phyloP scores from a whole-genome alignment of 2,329 filamentous ascomycete species.

The Zymoseptoria brevis region DNA sequence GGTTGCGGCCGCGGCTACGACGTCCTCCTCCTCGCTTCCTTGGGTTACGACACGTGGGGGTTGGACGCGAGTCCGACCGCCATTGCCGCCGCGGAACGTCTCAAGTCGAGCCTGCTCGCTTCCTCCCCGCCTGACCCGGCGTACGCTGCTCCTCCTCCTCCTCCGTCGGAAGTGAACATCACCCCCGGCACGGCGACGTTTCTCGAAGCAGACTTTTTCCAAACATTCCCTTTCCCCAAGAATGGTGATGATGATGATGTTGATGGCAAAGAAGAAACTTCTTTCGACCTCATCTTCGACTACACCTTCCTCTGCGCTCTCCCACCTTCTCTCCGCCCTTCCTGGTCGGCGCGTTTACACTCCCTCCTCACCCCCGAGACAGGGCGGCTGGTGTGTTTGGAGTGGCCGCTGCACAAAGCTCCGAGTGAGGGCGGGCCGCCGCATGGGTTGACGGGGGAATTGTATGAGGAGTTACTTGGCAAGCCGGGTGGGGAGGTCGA shows the following conservation, averaged over 20 bases:
- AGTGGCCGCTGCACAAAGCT: slow-evolving; percentile 69
- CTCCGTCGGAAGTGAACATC: slow-evolving; percentile 32
- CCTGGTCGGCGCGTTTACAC: slow-evolving; percentile 50
- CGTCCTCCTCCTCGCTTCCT: slow-evolving; percentile 62
- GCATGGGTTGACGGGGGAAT: slow-evolving; percentile 58
- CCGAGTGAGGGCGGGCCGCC: slow-evolving; percentile 61
- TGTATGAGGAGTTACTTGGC: slow-evolving; percentile 64
- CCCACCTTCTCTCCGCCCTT: slow-evolving; percentile 45
- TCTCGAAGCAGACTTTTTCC: slow-evolving; percentile 53
- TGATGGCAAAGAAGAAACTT: slow-evolving; percentile 36
- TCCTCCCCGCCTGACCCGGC: not conserved
- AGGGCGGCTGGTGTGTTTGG: slow-evolving; percentile 57
- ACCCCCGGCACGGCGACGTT: slow-evolving; percentile 49
- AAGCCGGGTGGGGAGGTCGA: slow-evolving; percentile 58
- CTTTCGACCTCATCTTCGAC: slow-evolving; percentile 60
- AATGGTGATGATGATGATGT: slow-evolving; percentile 16
- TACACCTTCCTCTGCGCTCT: slow-evolving; percentile 59
- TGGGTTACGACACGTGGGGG: slow-evolving; percentile 70
- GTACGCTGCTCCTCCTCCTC: too few relatives aligned
- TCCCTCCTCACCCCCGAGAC: slow-evolving; percentile 43
- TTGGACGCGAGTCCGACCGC: slow-evolving; percentile 57
- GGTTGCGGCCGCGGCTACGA: slow-evolving; percentile 80
- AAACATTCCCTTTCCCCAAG: too few relatives aligned
- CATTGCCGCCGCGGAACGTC: slow-evolving; percentile 34
- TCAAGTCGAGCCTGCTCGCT: not conserved